phyloP scores from a whole-genome alignment of 306 rosid genomes.

The Boehmeria nivea region DNA sequence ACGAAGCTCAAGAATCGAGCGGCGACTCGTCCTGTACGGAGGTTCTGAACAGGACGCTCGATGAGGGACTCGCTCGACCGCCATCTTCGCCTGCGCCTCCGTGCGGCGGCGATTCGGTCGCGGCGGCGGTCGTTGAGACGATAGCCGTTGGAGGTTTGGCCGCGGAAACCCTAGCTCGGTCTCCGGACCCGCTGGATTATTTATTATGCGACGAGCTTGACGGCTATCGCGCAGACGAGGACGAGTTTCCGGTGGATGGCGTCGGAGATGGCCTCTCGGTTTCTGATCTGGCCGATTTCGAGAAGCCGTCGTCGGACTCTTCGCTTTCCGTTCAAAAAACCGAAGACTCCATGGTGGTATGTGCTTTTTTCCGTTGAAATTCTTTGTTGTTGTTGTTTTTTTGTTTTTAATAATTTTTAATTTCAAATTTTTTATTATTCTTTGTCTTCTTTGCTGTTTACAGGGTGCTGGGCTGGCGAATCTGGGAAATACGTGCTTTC shows the following conservation, averaged over 20 bases:
- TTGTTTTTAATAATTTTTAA: background rate
- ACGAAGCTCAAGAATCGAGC: background rate
- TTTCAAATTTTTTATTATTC: slow-evolving; percentile 10
- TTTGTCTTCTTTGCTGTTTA: slow-evolving; percentile 17
- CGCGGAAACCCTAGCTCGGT: slow-evolving; percentile 1
- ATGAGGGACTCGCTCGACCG: background rate
- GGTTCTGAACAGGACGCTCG: too few species aligned
- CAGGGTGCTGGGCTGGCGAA: slow-evolving; percentile 86
- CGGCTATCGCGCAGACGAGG: slow-evolving; percentile 5
- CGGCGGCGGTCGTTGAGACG: slow-evolving; percentile 23
- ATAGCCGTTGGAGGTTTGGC: slow-evolving; percentile 10
- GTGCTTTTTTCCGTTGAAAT: too few species aligned
- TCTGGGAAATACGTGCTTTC: slow-evolving; percentile 82
- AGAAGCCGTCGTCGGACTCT: background rate
- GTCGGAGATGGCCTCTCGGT: slow-evolving; percentile 3
- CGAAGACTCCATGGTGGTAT: slow-evolving; percentile 40
- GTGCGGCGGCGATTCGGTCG: slow-evolving; percentile 2
- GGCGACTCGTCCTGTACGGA: too few species aligned
- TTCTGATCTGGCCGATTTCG: background rate
- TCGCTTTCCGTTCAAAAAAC: slow-evolving; percentile 5
- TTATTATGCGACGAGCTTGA: slow-evolving; percentile 1
- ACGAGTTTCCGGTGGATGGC: background rate
- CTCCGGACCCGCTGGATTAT: background rate
- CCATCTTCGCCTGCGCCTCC: too few species aligned
- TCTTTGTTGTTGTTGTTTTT: background rate